Evolutionary conservation across 2,329 filamentous ascomycete genomes (phyloP).

Genomic region (Paraphaeosphaeria minitans): DNA sequence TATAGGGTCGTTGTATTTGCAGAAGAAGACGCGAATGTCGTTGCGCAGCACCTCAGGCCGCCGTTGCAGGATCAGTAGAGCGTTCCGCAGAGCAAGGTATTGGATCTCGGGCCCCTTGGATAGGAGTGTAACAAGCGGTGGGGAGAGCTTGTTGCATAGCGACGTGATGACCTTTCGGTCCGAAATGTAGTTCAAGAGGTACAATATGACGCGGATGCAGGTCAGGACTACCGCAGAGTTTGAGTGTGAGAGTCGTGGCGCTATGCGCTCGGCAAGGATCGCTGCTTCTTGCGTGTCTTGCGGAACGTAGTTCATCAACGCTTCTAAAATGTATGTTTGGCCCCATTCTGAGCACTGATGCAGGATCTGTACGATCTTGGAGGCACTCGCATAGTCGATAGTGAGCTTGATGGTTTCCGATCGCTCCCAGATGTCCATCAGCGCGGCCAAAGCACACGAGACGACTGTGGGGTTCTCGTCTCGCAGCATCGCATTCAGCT

Average conservation of each 20-base stretch:
- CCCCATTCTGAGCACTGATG: slow-evolving; percentile 99
- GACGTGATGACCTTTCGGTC: slow-evolving; percentile 87
- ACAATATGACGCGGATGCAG: slow-evolving; percentile 93
- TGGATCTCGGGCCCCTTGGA: slow-evolving; percentile 99
- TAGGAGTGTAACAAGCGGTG: slow-evolving; percentile 89
- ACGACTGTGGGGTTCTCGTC: slow-evolving; percentile 98
- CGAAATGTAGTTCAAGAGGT: slow-evolving; percentile 97
- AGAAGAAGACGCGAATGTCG: slow-evolving; percentile 98
- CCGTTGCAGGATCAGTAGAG: slow-evolving; percentile 88
- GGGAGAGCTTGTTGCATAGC: slow-evolving; percentile 90
- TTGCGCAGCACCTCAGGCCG: slow-evolving; percentile 92
- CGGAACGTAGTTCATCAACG: slow-evolving; percentile 96
- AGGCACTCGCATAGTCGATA: slow-evolving; percentile 96
- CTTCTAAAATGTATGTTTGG: slow-evolving; percentile 97
- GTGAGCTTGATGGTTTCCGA: slow-evolving; percentile 98
- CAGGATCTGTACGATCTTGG: slow-evolving; percentile 95
- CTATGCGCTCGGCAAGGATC: slow-evolving; percentile 88
- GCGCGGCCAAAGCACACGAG: slow-evolving; percentile 83
- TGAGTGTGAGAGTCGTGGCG: slow-evolving; percentile 93
- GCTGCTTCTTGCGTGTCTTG: slow-evolving; percentile 88
- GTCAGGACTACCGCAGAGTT: slow-evolving; percentile 97
- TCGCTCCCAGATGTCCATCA: slow-evolving; percentile 98
- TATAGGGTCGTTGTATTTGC: slow-evolving; percentile 99
- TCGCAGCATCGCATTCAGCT: slow-evolving; percentile 83
- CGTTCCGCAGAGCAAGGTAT: slow-evolving; percentile 92